phyloP scores from a whole-genome alignment of 352 stramenopile species.

The Phytophthora crassamura region DNA sequence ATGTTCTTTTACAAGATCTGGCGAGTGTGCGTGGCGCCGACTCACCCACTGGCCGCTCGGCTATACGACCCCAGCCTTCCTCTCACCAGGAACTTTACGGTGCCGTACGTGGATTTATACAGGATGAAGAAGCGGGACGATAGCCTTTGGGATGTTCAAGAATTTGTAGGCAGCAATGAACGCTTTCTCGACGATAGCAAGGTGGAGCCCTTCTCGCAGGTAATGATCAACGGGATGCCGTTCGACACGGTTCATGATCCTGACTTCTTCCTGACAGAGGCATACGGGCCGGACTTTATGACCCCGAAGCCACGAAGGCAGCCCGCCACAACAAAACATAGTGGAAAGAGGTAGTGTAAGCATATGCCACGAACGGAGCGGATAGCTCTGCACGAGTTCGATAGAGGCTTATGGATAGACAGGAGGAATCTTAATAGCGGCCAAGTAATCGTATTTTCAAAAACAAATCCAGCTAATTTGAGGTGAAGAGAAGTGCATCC shows the following conservation, averaged over 20 bases:
- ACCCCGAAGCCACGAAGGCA: conserved; percentile 11
- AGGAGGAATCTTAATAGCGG: too few species aligned
- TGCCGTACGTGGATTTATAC: conserved; percentile 57
- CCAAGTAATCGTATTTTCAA: too few species aligned
- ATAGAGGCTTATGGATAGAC: too few species aligned
- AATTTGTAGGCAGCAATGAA: conserved; percentile 14
- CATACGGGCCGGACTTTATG: conserved; percentile 48
- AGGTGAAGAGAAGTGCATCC: too few species aligned
- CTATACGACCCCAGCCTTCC: conserved; percentile 41
- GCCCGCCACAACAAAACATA: not conserved
- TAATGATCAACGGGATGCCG: conserved; percentile 41
- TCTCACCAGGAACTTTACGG: conserved; percentile 8
- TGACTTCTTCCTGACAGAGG: conserved; percentile 34
- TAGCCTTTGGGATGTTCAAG: conserved; percentile 30
- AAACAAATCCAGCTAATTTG: too few species aligned
- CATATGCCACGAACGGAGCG: too few species aligned
- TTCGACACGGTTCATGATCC: conserved; percentile 50
- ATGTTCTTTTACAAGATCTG: conserved; percentile 50
- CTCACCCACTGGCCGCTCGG: conserved; percentile 40
- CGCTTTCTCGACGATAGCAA: conserved; percentile 22
- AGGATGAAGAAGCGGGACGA: conserved; percentile 19
- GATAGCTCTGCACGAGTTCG: too few species aligned
- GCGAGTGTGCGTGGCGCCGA: conserved; percentile 46
- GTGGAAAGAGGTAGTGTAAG: not conserved
- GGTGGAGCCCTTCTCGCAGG: conserved; percentile 31